phyloP scores from a whole-genome alignment of 257 asterid genomes.

The Thymus mandschuricus region DNA sequence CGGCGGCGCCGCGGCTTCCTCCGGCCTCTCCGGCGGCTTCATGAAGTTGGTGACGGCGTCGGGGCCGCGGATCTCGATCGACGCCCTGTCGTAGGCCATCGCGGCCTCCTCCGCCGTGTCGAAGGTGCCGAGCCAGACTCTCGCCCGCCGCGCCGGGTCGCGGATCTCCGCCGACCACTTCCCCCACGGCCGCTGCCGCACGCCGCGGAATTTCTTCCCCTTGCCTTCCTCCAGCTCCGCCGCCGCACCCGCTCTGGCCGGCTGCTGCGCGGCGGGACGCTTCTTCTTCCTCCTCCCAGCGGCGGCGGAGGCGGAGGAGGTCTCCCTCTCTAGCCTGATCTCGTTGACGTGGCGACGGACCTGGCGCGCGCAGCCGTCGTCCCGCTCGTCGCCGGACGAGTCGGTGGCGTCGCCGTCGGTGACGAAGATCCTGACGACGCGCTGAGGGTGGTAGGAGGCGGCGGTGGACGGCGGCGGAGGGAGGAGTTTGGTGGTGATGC shows the following conservation, averaged over 20 bases:
- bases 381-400: slow-evolving; percentile 55
- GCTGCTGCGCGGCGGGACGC: background rate
- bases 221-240: background rate
- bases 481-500: slow-evolving; percentile 36
- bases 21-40: slow-evolving; percentile 35
- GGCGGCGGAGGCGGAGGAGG: background rate
- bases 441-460: slow-evolving; percentile 32
- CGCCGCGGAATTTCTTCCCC: slow-evolving; percentile 63
- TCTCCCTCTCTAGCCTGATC: slow-evolving; percentile 42
- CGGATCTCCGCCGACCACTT: slow-evolving; percentile 85
- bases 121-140: slow-evolving; percentile 76
- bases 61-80: slow-evolving; percentile 57
- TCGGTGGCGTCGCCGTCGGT: slow-evolving; percentile 76
- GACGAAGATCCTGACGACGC: slow-evolving; percentile 53
- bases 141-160: slow-evolving; percentile 45
- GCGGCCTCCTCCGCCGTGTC: slow-evolving; percentile 80
- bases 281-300: slow-evolving; percentile 22
- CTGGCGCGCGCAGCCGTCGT: slow-evolving; percentile 27
- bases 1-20: no score
- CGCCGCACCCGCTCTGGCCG: background rate
- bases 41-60: slow-evolving; percentile 57
- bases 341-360: slow-evolving; percentile 52
- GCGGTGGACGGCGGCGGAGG: slow-evolving; percentile 19
- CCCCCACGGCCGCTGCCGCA: slow-evolving; percentile 80
- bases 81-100: slow-evolving; percentile 59